These are phyloP conservation scores for Cryptococcus sp. DNA, from an alignment of 1,284 basidiomycete species.

Conservation along the genomic window DNA sequence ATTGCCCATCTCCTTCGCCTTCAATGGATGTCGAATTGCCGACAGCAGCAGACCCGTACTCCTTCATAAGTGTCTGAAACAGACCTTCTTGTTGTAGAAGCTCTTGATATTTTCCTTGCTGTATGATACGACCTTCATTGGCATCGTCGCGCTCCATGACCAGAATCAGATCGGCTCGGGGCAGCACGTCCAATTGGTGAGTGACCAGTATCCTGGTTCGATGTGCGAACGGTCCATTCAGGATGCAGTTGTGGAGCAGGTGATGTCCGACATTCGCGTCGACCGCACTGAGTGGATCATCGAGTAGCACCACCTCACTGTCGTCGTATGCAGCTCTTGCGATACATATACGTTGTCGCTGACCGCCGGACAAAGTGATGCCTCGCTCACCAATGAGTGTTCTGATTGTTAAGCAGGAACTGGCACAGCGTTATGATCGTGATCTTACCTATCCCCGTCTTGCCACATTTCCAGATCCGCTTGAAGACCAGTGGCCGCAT, in stretches of 20 bases:
- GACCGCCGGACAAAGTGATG: slow-evolving; percentile 39
- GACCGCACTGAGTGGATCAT: slow-evolving; percentile 58
- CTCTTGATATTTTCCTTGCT: slow-evolving; percentile 30
- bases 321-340: slow-evolving; percentile 70
- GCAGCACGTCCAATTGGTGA: slow-evolving; percentile 64
- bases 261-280: slow-evolving; percentile 52
- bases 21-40: slow-evolving; percentile 7
- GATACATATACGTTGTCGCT: slow-evolving; percentile 67
- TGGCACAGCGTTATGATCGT: not conserved
- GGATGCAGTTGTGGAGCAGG: slow-evolving; percentile 55
- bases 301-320: slow-evolving; percentile 47
- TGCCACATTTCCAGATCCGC: slow-evolving; percentile 26
- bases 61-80: slow-evolving; percentile 11
- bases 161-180: slow-evolving; percentile 38
- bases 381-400: slow-evolving; percentile 68
- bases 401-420: slow-evolving; percentile 5
- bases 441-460: slow-evolving; percentile 46
- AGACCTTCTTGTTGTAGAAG: slow-evolving; percentile 11
- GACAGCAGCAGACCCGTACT: not conserved
- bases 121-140: slow-evolving; percentile 50
- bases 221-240: slow-evolving; percentile 57
- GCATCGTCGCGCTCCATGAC: slow-evolving; percentile 17
- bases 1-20: not conserved
- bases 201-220: slow-evolving; percentile 68
- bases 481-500: slow-evolving; percentile 26